phyloP scores from a whole-genome alignment of 768 basidiomycete genomes.

The Xerocomellus intermedius region DNA sequence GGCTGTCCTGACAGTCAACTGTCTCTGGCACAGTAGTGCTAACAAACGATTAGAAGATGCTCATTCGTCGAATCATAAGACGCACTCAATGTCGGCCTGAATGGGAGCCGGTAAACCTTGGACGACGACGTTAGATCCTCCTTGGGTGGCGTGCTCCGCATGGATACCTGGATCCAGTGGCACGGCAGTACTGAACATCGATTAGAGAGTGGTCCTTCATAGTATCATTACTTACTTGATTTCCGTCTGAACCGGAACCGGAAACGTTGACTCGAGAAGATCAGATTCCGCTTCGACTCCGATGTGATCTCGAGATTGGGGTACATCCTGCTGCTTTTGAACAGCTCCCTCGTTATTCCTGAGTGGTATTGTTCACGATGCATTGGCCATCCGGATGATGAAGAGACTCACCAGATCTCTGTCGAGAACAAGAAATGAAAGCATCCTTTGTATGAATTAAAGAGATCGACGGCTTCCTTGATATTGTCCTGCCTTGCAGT shows the following conservation, averaged over 20 bases:
- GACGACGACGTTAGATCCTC: too few species aligned
- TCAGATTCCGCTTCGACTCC: not conserved
- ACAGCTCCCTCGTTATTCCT: not conserved
- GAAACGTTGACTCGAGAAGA: not conserved
- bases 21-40: not conserved
- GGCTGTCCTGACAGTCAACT: not conserved
- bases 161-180: too few species aligned
- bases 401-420: conserved; percentile 2
- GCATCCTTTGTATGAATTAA: not conserved
- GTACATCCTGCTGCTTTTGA: not conserved
- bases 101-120: not conserved
- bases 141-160: not conserved
- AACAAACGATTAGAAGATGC: not conserved
- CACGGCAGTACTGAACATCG: not conserved
- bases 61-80: not conserved
- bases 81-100: not conserved
- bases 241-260: too few species aligned
- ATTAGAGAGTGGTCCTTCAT: not conserved
- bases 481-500: not conserved
- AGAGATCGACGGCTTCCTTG: not conserved
- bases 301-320: too few species aligned
- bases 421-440: conserved; percentile 2
- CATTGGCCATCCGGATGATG: too few species aligned
- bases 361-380: not conserved
- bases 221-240: not conserved